Conservation (phyloP, 2,329 filamentous ascomycete species). For the Byssothecium circinans region DNA sequence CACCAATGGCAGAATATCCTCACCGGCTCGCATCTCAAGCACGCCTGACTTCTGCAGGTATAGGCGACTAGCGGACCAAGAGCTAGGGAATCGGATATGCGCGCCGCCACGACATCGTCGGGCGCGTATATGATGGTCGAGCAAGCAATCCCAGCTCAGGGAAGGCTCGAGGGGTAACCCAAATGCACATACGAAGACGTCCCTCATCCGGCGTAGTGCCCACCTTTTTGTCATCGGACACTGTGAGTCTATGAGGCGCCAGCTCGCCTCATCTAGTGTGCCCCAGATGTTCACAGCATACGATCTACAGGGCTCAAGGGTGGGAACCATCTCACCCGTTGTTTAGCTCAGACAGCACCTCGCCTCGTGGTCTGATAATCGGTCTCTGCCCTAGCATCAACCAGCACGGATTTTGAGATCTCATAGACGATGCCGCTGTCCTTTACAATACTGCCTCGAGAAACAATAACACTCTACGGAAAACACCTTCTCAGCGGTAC, state of each 20-base stretch:
- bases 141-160: slow-evolving; percentile 1
- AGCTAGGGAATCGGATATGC: slow-evolving; percentile 27
- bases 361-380: not conserved
- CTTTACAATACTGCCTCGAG: not conserved
- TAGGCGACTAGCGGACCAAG: slow-evolving; percentile 11
- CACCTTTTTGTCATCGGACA: not conserved
- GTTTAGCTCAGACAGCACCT: not conserved
- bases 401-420: not conserved
- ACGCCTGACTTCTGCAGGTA: slow-evolving; percentile 12
- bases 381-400: not conserved
- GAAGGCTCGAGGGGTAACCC: not conserved
- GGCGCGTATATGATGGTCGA: slow-evolving; percentile 8
- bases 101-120: slow-evolving; percentile 15
- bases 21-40: slow-evolving; percentile 12
- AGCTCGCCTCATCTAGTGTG: slow-evolving; percentile 10
- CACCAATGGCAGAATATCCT: slow-evolving; percentile 13
- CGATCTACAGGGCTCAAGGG: not conserved
- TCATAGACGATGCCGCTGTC: too few relatives aligned
- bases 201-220: not conserved
- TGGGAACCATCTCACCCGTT: not conserved
- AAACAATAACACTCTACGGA: too few relatives aligned
- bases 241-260: slow-evolving; percentile 9
- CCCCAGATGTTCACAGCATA: slow-evolving; percentile 3
- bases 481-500: too few relatives aligned
- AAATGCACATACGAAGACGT: not conserved